Evolutionary conservation across 768 basidiomycete genomes (phyloP).

Genomic region (Xerocomellus intermedius): DNA sequence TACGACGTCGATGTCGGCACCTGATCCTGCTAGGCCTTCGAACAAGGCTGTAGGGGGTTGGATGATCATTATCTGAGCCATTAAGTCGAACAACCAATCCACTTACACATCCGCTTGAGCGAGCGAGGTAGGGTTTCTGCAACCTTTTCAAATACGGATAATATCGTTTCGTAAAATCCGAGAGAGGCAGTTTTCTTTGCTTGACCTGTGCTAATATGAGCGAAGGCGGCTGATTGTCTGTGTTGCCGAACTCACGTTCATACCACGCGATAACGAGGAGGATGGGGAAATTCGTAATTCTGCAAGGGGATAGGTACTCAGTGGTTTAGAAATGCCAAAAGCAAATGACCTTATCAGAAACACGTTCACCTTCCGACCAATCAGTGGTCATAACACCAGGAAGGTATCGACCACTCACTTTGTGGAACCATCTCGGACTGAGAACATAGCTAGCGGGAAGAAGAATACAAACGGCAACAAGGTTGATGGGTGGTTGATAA

Average conservation of each 20-base stretch:
- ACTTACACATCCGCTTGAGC: constrained; percentile 71
- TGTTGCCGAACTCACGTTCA: constrained; percentile 50
- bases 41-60: constrained; percentile 57
- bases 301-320: constrained; percentile 23
- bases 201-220: constrained; percentile 39
- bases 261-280: constrained; percentile 79
- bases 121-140: constrained; percentile 75
- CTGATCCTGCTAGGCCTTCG: constrained; percentile 73
- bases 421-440: constrained; percentile 97
- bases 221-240: background rate
- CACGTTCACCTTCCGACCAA: constrained; percentile 64
- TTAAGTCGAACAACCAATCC: background rate
- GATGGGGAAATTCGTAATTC: constrained; percentile 82
- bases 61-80: background rate
- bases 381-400: constrained; percentile 15
- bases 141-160: constrained; percentile 62
- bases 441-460: constrained; percentile 83
- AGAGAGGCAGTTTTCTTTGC: constrained; percentile 63
- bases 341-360: constrained; percentile 71
- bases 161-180: constrained; percentile 71
- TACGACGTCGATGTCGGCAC: constrained; percentile 73
- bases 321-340: background rate
- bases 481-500: constrained; percentile 91
- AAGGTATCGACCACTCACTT: constrained; percentile 45
- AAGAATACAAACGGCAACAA: constrained; percentile 84